Base-by-base conservation (phyloP, 2,329 filamentous ascomycete genomes). In the Fusarium euwallaceae region DNA sequence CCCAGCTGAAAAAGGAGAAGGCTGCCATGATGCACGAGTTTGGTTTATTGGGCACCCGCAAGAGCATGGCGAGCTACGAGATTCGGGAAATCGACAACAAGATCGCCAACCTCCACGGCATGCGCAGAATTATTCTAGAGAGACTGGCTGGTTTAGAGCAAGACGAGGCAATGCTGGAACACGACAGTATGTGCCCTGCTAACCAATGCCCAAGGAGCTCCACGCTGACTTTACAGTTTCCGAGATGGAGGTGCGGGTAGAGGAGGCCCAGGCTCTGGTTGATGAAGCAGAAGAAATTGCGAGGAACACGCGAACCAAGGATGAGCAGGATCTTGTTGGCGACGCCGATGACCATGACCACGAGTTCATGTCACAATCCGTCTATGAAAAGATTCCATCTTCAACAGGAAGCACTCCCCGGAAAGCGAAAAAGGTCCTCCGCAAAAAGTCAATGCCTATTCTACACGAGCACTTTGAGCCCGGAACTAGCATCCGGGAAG, bases 51-150 rank as follows among this genome's bases (percentile, higher is more conserved):
- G 90, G 93, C 4, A 91, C 98, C 72, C 91, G 97, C 69, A 99
- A 99, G 84, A 98, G 97, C 80, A 98, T 99, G 96, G 96, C 95
- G 77, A 97, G 95, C 79, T 94, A 94, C 73, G 97, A 99, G 83
- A 98, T 99, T 69, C 91, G 92, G 70, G 97, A 99, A 80, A 98
- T 99, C 71, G 97, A 99, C 84, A 95, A 93, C 84, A 99, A 98
- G 84, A 96, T 99, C 73, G 91, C 94, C 70, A 98, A 98, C 82
- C 87, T 99, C 64, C 93, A 95, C 77, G 94, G 91, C 72, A 98
- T 98, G 95, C 92, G 97, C 75, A 93, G 92, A 80, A 97, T 98
- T 71, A 93, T 98, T 55, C 84, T 99, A 67, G 95, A 98, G 65
- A 90, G 97, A 72, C 84, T 99, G 75, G 95, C 95, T 2, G 91